A percentile compares a stretch with the other conserved stretches of the same genome.
phyloP scores from a whole-genome alignment of 169 alveolate species.

The Condylostoma magnum region DNA sequence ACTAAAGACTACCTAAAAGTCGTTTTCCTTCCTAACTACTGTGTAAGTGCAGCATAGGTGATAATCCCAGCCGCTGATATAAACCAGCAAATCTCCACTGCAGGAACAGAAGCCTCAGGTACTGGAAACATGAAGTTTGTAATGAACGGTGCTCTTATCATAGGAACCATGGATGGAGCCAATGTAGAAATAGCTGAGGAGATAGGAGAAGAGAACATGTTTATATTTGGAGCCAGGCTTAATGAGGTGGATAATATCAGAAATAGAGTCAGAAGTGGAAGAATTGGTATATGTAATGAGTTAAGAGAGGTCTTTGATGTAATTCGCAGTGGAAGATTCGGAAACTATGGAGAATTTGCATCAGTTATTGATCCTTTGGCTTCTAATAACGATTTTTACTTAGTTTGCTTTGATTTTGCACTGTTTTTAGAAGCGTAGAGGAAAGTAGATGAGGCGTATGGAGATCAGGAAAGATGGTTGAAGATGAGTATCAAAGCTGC shows the following conservation, averaged over 20 bases:
- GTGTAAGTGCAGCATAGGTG: slow-evolving; percentile 89
- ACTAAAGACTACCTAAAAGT: slow-evolving; percentile 81
- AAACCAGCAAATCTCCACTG: slow-evolving; percentile 92
- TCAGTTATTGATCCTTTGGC: slow-evolving; percentile 64
- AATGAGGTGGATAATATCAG: slow-evolving; percentile 82
- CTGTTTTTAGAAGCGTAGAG: slow-evolving; percentile 84
- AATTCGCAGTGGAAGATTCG: slow-evolving; percentile 79
- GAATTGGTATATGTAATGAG: slow-evolving; percentile 77
- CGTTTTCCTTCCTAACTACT: slow-evolving; percentile 91
- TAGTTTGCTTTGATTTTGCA: slow-evolving; percentile 83
- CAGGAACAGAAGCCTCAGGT: slow-evolving; percentile 96
- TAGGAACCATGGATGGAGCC: slow-evolving; percentile 97
- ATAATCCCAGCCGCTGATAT: slow-evolving; percentile 94
- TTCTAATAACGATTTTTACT: slow-evolving; percentile 78
- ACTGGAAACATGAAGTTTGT: slow-evolving; percentile 94
- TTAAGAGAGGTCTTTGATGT: slow-evolving; percentile 86
- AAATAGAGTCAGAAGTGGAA: slow-evolving; percentile 75
- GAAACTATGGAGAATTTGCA: slow-evolving; percentile 37
- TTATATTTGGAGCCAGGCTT: slow-evolving; percentile 90
- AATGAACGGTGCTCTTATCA: slow-evolving; percentile 93
- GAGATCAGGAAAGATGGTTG: slow-evolving; percentile 77
- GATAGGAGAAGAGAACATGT: slow-evolving; percentile 90
- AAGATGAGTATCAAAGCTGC: slow-evolving; percentile 83
- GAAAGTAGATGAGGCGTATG: slow-evolving; percentile 82
- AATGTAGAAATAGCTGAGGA: slow-evolving; percentile 95